These are phyloP conservation scores for Talaromyces sp. DNA, from an alignment of 2,329 filamentous ascomycete species.

Conservation along the genomic window DNA sequence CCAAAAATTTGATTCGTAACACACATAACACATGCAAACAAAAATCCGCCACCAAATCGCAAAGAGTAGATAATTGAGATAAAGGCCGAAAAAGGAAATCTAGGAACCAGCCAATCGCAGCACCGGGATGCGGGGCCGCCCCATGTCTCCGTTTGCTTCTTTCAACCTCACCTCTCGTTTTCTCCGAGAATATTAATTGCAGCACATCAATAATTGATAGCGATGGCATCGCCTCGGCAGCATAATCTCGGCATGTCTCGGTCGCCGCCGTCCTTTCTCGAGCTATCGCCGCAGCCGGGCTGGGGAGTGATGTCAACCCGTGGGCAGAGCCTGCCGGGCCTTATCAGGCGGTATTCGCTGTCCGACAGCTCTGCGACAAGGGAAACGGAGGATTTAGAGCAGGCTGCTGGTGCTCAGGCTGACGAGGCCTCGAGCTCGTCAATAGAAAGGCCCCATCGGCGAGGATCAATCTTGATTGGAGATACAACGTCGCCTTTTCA, in stretches of 20 bases:
- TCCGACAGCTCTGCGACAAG: neutral
- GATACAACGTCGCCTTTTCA: slow-evolving; percentile 78
- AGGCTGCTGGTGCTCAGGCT: neutral
- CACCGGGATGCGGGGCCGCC: neutral
- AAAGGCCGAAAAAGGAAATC: neutral
- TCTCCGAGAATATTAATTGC: neutral
- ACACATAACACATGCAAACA: neutral
- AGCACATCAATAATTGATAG: neutral
- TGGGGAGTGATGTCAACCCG: slow-evolving; percentile 32
- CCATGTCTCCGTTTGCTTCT: neutral
- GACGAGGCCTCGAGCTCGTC: neutral
- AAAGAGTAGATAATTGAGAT: neutral
- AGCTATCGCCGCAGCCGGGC: slow-evolving; percentile 27
- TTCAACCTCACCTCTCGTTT: neutral
- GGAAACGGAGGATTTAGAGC: neutral
- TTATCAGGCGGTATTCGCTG: slow-evolving; percentile 20
- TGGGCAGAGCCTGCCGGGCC: slow-evolving; percentile 29
- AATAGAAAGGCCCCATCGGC: slow-evolving; percentile 1
- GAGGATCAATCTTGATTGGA: slow-evolving; percentile 77
- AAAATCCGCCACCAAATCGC: neutral
- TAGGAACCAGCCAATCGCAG: neutral
- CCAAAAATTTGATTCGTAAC: too few relatives aligned
- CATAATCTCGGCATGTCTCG: neutral
- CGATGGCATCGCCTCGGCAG: slow-evolving; percentile 5
- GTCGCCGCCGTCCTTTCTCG: slow-evolving; percentile 17